Evolutionary conservation across 139 green algal genomes (phyloP).

Genomic region (Tetradesmus lagerheimii): DNA sequence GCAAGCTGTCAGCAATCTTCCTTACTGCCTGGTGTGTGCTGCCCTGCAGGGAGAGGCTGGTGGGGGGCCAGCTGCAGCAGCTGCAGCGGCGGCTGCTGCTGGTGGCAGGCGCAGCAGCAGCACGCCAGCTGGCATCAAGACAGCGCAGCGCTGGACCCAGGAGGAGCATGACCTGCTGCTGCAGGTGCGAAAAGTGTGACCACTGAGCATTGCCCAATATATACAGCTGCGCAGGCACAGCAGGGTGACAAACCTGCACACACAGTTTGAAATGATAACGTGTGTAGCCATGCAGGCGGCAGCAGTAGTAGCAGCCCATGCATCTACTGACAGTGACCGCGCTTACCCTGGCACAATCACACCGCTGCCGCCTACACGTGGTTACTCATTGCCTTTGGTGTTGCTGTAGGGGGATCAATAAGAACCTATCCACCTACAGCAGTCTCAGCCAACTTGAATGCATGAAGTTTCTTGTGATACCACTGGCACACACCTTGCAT

Average conservation of each 20-base stretch:
- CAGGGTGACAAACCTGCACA: too few species aligned
- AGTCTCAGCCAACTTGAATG: too few species aligned
- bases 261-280: too few species aligned
- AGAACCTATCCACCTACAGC: too few species aligned
- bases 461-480: too few species aligned
- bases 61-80: neutral
- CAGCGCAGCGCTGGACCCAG: slow-evolving; percentile 45
- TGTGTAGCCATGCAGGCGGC: neutral
- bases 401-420: too few species aligned
- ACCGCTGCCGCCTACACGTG: too few species aligned
- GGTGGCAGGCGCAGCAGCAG: neutral
- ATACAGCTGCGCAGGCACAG: neutral
- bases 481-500: too few species aligned
- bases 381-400: too few species aligned
- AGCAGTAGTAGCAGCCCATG: neutral
- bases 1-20: neutral
- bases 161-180: slow-evolving; percentile 44
- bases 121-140: slow-evolving; percentile 19
- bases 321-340: neutral
- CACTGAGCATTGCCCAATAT: too few species aligned
- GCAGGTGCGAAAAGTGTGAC: neutral
- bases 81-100: neutral
- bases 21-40: neutral
- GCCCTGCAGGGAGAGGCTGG: neutral
- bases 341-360: too few species aligned